phyloP scores from a whole-genome alignment of 345 rosid genomes.

The Acer negundo region DNA sequence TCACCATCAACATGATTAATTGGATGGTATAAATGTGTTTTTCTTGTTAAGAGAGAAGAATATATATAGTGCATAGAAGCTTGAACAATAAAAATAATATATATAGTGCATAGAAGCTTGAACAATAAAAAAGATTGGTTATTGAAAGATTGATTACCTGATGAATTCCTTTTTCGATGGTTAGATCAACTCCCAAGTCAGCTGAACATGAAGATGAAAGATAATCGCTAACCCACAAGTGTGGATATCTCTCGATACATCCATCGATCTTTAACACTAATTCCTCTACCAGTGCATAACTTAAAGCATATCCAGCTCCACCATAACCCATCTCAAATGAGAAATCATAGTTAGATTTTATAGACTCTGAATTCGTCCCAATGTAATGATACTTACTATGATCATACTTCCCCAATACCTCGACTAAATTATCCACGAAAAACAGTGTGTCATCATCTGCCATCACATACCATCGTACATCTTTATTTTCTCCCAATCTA shows the following conservation, averaged over 20 bases:
- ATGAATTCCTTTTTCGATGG: slow-evolving; percentile 53
- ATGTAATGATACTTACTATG: slow-evolving; percentile 50
- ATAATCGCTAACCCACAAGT: slow-evolving; percentile 37
- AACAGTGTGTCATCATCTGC: slow-evolving; percentile 60
- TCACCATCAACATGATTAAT: no score
- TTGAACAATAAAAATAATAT: slow-evolving; percentile 29
- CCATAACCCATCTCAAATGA: slow-evolving; percentile 66
- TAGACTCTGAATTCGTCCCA: slow-evolving; percentile 49
- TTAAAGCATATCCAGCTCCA: slow-evolving; percentile 72
- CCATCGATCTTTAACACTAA: slow-evolving; percentile 46
- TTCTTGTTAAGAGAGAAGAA: no score
- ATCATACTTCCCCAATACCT: slow-evolving; percentile 49
- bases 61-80: no score
- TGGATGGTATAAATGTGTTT: no score
- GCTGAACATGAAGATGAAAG: slow-evolving; percentile 45
- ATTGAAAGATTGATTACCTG: slow-evolving; percentile 41
- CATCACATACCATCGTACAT: slow-evolving; percentile 56
- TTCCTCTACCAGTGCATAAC: slow-evolving; percentile 49
- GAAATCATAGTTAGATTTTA: slow-evolving; percentile 37
- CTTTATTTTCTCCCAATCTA: slow-evolving; percentile 31
- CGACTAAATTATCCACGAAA: slow-evolving; percentile 53
- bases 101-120: no score
- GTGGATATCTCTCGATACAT: slow-evolving; percentile 51
- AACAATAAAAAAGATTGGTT: no score
- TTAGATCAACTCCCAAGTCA: slow-evolving; percentile 50